Percentiles rank a stretch among this genome's conserved stretches.
Conservation (phyloP, 23 red algal genomes). For the Gracilariopsis chorda region DNA sequence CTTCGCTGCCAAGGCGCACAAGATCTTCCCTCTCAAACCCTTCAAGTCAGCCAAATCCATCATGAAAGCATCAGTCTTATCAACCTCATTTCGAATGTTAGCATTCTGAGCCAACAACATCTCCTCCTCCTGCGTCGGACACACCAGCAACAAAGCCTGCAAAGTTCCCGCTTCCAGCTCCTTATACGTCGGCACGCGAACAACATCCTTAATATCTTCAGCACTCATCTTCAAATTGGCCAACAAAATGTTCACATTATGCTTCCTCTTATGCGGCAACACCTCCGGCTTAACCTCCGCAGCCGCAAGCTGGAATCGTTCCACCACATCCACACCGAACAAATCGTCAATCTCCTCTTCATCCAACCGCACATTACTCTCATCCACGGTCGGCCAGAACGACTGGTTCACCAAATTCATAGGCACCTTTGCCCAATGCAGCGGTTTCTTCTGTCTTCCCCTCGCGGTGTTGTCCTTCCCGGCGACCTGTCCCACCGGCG, state of each 20-base stretch:
- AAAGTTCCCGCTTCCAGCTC: slow-evolving; percentile 73
- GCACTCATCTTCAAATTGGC: slow-evolving; percentile 89
- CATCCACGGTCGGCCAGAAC: slow-evolving; percentile 80
- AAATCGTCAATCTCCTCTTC: slow-evolving; percentile 86
- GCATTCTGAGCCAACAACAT: slow-evolving; percentile 69
- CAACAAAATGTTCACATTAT: slow-evolving; percentile 91
- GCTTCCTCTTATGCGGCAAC: slow-evolving; percentile 88
- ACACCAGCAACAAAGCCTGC: slow-evolving; percentile 87
- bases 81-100: slow-evolving; percentile 65
- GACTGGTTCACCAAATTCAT: slow-evolving; percentile 71
- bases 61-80: slow-evolving; percentile 88
- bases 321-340: slow-evolving; percentile 81
- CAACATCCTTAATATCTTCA: slow-evolving; percentile 80
- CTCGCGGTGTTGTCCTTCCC: slow-evolving; percentile 70
- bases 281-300: slow-evolving; percentile 78
- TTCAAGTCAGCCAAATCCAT: slow-evolving; percentile 84
- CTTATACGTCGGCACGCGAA: slow-evolving; percentile 75
- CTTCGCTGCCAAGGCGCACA: slow-evolving; percentile 81
- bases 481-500: slow-evolving; percentile 39
- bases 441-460: slow-evolving; percentile 82
- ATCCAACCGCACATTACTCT: slow-evolving; percentile 69
- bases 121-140: slow-evolving; percentile 90
- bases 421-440: slow-evolving; percentile 94
- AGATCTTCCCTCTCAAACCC: slow-evolving; percentile 80
- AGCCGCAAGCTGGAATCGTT: slow-evolving; percentile 45